Base-by-base conservation (phyloP, 2,329 filamentous ascomycete species). In the Ophiostoma australiae region DNA sequence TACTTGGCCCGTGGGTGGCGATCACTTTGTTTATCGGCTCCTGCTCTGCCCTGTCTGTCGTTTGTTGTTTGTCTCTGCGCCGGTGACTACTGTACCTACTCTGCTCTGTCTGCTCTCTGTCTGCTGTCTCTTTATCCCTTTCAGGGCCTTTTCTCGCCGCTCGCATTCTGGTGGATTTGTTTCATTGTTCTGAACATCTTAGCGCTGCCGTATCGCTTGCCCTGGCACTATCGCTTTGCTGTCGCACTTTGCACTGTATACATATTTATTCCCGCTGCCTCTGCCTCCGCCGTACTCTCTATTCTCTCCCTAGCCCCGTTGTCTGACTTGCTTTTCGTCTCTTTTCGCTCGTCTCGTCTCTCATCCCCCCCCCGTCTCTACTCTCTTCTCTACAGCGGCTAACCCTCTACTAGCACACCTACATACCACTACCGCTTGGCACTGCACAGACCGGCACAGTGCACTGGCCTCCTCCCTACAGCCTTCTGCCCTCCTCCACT, bases 401-500 rank as follows among this genome's bases (percentile, higher is more conserved):
- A 58, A 58, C 52, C 23, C 52, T 11, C 23, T 15, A 27, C 52
- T 15, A 41, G 39, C 39, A 41, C 39, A 41, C 39, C 39, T 31
- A 31, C 3, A 15, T n/a, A 27, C n/a, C 52, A 58, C 52, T 10
- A 58, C 27, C 52, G 8, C 52, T 17, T 58, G n/a, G 23, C 52
- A 66, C 63, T 37, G 63, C 63, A 37, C 63, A 37, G 63, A 33
- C 63, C 35, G 23, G 33, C 63, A n/a, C 33, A 66, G 63, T 37
- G 33, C 63, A 66, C 33, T 20, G 6, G 35, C 48, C 69, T 63
- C 11, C 35, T 27, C 48, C 27, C 17, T 15, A 67, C 63, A 37
- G 69, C n/a, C 44, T 58, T 69, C 68, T 70, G 35, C 63, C 55
- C 61, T 65, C 63, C 63, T 66, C 63, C 63, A 66, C 63, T 39